Conservation (phyloP, 2,329 filamentous ascomycete species). For the Paraphaeosphaeria sporulosa region DNA sequence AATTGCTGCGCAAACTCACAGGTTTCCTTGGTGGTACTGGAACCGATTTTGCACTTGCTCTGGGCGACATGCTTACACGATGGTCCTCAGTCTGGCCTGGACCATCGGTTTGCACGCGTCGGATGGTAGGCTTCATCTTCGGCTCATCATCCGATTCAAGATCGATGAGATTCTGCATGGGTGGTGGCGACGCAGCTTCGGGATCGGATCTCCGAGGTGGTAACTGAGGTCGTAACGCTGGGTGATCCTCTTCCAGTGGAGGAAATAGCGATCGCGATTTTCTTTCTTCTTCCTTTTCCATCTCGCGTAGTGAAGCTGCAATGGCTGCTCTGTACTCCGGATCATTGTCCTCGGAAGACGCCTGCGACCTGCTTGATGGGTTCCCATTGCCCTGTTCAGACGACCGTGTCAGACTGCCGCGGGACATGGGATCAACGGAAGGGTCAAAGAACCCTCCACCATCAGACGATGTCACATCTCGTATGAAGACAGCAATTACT, state of each 20-base stretch:
- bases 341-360: conserved; percentile 53
- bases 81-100: conserved; percentile 24
- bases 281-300: conserved; percentile 52
- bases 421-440: conserved; percentile 52
- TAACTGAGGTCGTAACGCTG: conserved; percentile 43
- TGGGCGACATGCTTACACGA: conserved; percentile 26
- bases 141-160: conserved; percentile 55
- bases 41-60: conserved; percentile 37
- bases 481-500: conserved; percentile 88
- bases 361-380: conserved; percentile 22
- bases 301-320: conserved; percentile 55
- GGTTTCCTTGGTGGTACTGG: conserved; percentile 45
- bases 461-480: conserved; percentile 88
- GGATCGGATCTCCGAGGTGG: conserved; percentile 45
- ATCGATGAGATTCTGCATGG: conserved; percentile 55
- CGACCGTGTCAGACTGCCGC: conserved; percentile 39
- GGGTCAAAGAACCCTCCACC: conserved; percentile 80
- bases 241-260: conserved; percentile 46
- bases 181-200: conserved; percentile 24
- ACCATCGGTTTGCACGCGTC: conserved; percentile 38
- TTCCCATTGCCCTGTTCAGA: conserved; percentile 24
- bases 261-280: conserved; percentile 43
- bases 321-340: conserved; percentile 58
- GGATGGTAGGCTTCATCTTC: conserved; percentile 24
- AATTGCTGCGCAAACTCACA: conserved; percentile 49